Evolutionary conservation across 169 alveolate genomes (phyloP).

Genomic region (Cryptosporidium canis): DNA sequence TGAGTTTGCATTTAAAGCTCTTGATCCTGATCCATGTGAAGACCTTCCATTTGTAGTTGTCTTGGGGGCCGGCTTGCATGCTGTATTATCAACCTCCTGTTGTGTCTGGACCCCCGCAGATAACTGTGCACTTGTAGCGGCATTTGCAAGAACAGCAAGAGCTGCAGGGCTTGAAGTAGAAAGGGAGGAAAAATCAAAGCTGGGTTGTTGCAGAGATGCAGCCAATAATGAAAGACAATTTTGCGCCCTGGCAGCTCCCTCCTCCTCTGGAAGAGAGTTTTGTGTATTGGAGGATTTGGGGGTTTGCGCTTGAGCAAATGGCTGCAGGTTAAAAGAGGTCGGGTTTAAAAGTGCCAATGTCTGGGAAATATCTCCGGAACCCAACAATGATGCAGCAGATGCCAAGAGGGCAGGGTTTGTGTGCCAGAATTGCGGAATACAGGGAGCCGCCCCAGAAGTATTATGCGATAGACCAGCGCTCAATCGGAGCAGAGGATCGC

Average conservation of each 20-base stretch:
- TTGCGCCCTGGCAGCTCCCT: not conserved
- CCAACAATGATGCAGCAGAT: constrained; percentile 20
- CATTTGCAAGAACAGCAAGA: constrained; percentile 36
- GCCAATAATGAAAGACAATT: constrained; percentile 42
- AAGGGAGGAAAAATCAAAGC: constrained; percentile 28
- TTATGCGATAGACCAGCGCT: not conserved
- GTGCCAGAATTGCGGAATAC: constrained; percentile 30
- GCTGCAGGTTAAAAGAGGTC: constrained; percentile 8
- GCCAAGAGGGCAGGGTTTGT: constrained; percentile 30
- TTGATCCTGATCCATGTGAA: constrained; percentile 8
- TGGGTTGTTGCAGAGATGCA: constrained; percentile 46
- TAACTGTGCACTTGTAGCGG: constrained; percentile 16
- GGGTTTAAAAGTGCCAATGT: constrained; percentile 31
- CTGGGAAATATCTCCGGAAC: constrained; percentile 31
- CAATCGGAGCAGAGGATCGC: constrained; percentile 12
- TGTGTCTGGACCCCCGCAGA: not conserved
- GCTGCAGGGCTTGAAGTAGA: constrained; percentile 51
- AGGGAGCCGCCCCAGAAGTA: not conserved
- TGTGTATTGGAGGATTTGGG: not conserved
- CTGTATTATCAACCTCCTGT: not conserved
- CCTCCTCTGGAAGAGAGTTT: constrained; percentile 11
- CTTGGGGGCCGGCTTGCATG: not conserved
- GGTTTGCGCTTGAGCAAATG: constrained; percentile 8
- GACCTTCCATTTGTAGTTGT: not conserved
- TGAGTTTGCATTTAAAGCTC: constrained; percentile 31